Conservation (phyloP, 164 flowering plant genomes). For the Macadamia tetraphylla region DNA sequence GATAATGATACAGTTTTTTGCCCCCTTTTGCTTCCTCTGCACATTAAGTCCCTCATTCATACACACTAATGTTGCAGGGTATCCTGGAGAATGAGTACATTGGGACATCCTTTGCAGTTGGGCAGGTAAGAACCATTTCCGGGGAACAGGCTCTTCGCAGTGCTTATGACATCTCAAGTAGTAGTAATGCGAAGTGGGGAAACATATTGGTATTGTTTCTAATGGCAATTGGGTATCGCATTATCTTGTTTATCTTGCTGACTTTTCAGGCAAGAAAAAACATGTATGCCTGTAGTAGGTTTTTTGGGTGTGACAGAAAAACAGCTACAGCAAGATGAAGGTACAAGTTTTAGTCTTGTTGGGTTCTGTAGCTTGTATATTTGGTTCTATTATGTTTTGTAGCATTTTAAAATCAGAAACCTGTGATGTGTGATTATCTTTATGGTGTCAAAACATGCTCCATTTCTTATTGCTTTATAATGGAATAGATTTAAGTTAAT, state of each 20-base stretch:
- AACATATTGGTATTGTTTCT: conserved; percentile 67
- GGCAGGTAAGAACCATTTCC: conserved; percentile 78
- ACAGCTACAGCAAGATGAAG: conserved; percentile 38
- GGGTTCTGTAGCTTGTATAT: neutral
- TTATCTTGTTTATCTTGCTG: conserved; percentile 58
- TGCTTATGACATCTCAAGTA: conserved; percentile 55
- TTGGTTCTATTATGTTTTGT: neutral
- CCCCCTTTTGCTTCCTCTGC: neutral
- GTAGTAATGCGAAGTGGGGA: conserved; percentile 68
- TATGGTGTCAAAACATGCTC: too few species aligned
- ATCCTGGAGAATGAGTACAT: conserved; percentile 90
- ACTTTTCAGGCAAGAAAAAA: conserved; percentile 41
- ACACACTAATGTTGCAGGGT: conserved; percentile 47
- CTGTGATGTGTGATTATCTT: too few species aligned
- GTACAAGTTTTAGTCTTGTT: conserved; percentile 1
- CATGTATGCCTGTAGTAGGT: conserved; percentile 15
- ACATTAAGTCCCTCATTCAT: neutral
- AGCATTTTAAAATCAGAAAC: too few species aligned
- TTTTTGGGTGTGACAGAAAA: conserved; percentile 29
- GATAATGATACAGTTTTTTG: neutral
- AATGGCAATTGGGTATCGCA: conserved; percentile 70
- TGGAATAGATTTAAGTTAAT: too few species aligned
- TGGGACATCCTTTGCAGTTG: conserved; percentile 80
- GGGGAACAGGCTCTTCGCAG: conserved; percentile 76
- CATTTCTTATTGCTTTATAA: too few species aligned